Evolutionary conservation across 306 rosid species (phyloP).

Genomic region (Sindora glabra): DNA sequence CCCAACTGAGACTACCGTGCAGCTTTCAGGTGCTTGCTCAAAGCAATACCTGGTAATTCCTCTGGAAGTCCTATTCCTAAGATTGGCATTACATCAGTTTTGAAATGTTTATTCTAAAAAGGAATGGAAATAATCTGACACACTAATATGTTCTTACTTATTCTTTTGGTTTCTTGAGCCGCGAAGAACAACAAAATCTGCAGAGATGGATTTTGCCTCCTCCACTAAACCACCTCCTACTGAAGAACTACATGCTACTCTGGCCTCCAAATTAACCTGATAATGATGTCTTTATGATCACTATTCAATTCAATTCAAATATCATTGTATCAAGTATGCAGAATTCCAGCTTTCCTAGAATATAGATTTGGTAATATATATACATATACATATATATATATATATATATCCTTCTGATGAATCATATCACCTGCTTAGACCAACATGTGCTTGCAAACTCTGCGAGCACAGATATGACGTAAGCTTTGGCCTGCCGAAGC

Average conservation of each 20-base stretch:
- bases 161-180: constrained; percentile 48
- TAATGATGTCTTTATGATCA: constrained; percentile 10
- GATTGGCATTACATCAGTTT: neutral
- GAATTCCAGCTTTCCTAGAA: no score
- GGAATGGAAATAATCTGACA: neutral
- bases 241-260: constrained; percentile 54
- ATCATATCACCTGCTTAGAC: constrained; percentile 56
- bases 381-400: no score
- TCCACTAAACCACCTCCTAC: constrained; percentile 52
- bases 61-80: constrained; percentile 29
- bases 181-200: constrained; percentile 67
- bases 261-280: constrained; percentile 88
- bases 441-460: constrained; percentile 67
- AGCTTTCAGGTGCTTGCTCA: constrained; percentile 52
- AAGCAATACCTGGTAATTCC: constrained; percentile 57
- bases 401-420: neutral
- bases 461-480: constrained; percentile 80
- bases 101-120: neutral
- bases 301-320: neutral
- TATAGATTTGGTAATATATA: no score
- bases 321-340: neutral
- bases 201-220: constrained; percentile 62
- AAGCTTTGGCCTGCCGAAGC: constrained; percentile 78
- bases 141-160: constrained; percentile 28
- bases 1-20: constrained; percentile 52